phyloP scores from a whole-genome alignment of 1,139 yeast genomes.

The Petasospora fabianii region DNA sequence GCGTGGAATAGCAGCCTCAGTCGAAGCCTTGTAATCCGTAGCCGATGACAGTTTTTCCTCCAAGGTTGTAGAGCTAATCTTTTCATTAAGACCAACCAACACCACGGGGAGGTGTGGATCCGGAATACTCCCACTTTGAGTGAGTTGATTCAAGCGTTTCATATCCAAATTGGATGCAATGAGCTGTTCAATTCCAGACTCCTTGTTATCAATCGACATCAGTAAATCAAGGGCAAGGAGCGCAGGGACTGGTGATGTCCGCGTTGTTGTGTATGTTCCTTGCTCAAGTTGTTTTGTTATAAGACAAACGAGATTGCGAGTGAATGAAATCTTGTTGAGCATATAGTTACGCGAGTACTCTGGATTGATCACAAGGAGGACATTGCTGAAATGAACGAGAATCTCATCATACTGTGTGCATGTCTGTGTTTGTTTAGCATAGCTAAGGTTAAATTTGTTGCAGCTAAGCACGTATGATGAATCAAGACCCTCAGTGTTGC shows the following conservation, averaged over 20 bases:
- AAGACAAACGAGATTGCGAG: slow-evolving; percentile 19
- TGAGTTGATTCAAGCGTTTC: slow-evolving; percentile 6
- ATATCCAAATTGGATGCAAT: slow-evolving; percentile 16
- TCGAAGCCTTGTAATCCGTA: slow-evolving; percentile 3
- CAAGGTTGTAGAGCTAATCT: slow-evolving; percentile 1
- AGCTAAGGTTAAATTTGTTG: slow-evolving; percentile 25
- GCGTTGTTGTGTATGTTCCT: slow-evolving; percentile 1
- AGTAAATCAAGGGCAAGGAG: slow-evolving; percentile 19
- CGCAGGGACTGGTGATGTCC: slow-evolving; percentile 14
- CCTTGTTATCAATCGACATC: slow-evolving; percentile 22
- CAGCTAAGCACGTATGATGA: slow-evolving; percentile 26
- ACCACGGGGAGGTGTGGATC: slow-evolving; percentile 20
- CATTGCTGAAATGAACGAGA: slow-evolving; percentile 26
- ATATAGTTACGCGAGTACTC: slow-evolving; percentile 24
- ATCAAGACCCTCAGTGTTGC: slow-evolving; percentile 23
- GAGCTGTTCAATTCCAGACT: slow-evolving; percentile 16
- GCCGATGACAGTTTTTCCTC: slow-evolving; percentile 5
- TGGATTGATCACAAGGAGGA: slow-evolving; percentile 23
- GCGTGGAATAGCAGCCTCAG: slow-evolving; percentile 12
- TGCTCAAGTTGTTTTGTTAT: slow-evolving; percentile 12
- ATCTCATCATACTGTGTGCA: slow-evolving; percentile 25
- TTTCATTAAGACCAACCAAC: slow-evolving; percentile 10
- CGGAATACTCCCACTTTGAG: background rate
- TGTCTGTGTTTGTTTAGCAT: slow-evolving; percentile 14
- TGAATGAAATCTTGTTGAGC: slow-evolving; percentile 24